Evolutionary conservation across 73 alveolate species (phyloP).

Genomic region (Paramecium primaurelia): DNA sequence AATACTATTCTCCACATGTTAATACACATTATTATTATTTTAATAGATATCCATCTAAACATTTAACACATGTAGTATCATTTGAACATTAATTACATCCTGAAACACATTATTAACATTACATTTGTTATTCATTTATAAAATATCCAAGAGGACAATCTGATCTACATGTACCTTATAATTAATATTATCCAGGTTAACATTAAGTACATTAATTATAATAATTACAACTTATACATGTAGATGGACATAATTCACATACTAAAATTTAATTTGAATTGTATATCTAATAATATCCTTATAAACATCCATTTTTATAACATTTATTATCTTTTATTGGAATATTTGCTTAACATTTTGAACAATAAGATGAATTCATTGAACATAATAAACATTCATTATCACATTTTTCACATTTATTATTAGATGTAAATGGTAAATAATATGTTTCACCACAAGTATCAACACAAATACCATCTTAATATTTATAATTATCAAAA

Average conservation of each 20-base stretch:
- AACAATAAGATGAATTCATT: slow-evolving; percentile 12
- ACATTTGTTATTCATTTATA: background rate
- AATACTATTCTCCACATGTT: background rate
- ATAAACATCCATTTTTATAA: background rate
- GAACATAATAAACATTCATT: background rate
- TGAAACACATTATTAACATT: background rate
- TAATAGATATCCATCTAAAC: background rate
- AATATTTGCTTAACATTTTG: background rate
- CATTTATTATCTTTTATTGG: background rate
- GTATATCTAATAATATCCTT: background rate
- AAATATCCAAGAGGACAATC: background rate
- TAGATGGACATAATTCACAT: slow-evolving; percentile 2
- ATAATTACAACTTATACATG: background rate
- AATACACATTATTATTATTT: background rate
- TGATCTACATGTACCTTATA: background rate
- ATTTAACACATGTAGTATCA: background rate
- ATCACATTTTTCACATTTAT: background rate
- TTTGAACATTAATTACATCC: slow-evolving; percentile 2
- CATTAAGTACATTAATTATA: background rate
- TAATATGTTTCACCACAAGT: slow-evolving; percentile 6
- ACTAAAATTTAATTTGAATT: background rate
- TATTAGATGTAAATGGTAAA: background rate
- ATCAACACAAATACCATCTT: background rate
- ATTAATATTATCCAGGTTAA: background rate
- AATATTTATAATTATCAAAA: background rate